Evolutionary conservation across 352 stramenopile genomes (phyloP).

Genomic region (Thalassiosira allenii): DNA sequence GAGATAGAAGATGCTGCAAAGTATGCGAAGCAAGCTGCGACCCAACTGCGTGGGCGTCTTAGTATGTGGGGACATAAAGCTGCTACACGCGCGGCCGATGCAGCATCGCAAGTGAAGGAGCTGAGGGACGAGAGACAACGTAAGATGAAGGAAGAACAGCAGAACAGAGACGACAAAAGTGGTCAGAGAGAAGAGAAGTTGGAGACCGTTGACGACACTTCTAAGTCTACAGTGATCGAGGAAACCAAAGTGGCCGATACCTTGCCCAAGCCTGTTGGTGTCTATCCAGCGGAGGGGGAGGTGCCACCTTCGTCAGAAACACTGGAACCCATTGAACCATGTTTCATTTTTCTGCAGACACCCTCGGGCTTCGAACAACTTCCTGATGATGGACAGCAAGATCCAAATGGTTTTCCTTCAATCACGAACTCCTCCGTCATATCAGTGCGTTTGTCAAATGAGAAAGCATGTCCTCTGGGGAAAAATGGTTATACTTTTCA

Average conservation of each 20-base stretch:
- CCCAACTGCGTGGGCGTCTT: background rate
- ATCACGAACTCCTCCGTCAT: constrained; percentile 51
- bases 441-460: constrained; percentile 43
- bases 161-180: constrained; percentile 18
- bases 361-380: constrained; percentile 35
- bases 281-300: too few species aligned
- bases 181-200: constrained; percentile 3
- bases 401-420: background rate
- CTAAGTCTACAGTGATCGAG: too few species aligned
- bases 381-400: constrained; percentile 8
- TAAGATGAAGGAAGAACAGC: constrained; percentile 28
- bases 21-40: constrained; percentile 5
- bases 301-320: background rate
- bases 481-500: constrained; percentile 69
- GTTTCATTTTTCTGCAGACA: constrained; percentile 38
- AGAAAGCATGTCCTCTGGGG: constrained; percentile 43
- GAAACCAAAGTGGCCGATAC: too few species aligned
- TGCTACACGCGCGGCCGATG: constrained; percentile 43
- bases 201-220: constrained; percentile 6
- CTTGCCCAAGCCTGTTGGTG: too few species aligned
- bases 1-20: constrained; percentile 55
- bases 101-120: constrained; percentile 34
- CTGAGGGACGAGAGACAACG: constrained; percentile 35
- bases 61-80: background rate
- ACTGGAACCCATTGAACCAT: constrained; percentile 2